Evolutionary conservation across 2,329 filamentous ascomycete species (phyloP), one percentile per base, ranked within the genome.

Genomic region (Sporothrix variecibatus): DNA sequence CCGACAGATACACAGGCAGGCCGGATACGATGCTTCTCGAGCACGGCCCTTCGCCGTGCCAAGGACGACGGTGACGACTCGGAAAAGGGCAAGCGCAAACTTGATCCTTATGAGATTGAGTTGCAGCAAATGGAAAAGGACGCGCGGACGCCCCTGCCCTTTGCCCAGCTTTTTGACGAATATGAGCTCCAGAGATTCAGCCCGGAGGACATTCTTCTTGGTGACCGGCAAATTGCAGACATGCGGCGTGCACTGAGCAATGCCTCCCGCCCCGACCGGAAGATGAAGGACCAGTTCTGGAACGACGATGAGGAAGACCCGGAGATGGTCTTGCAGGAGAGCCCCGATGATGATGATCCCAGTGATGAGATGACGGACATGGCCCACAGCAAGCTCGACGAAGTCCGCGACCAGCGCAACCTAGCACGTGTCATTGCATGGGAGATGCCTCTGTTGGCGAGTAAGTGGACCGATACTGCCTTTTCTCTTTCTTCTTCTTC

Each of bases 401-500:
- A 96, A 82, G 91, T 97, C 79, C 88, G 95, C 76, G 95, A 98
- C 83, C 87, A 95, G 81, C 89, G 96, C 85, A 91, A 97, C 79
- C 98, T 97, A 82, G 91, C 93, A 67, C 89, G 96, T 71, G 86
- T 97, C 78, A 91, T 93, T 65, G 94, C 94, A 31, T 99, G 96
- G 95, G 96, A 99, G 83, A 93, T 99, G 92, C 96, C 96, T 11
- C 85, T 97, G 76, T 86, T 99, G 75, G 90, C 91, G 74, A 93
- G 95, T 97, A 89, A 82, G 93, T 70, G 20, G 43, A 49, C 15
- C 20, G 15, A 43, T 15, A 15, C 43, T 20, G 43, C 26, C n/a
- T 56, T 9, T 46, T 43, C 23, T 58, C 23, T 56, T 53, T 23
- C 20, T 53, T 46, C 43, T 17, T 46, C 43, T 15, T 3, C 43